Evolutionary conservation across 2,329 filamentous ascomycete species (phyloP).

Genomic region (Pseudogymnoascus sp.): DNA sequence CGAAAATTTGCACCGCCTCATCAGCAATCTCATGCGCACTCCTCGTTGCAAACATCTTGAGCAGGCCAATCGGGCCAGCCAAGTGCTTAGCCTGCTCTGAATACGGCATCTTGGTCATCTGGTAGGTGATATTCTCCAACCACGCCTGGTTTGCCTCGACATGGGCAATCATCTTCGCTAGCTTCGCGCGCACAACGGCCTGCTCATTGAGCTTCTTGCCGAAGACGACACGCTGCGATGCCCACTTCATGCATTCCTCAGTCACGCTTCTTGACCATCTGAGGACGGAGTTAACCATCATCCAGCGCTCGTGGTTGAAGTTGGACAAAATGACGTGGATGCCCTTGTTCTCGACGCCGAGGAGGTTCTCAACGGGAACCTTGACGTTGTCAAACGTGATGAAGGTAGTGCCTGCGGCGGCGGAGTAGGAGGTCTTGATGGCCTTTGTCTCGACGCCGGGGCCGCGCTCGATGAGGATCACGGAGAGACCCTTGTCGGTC

Average conservation of each 20-base stretch:
- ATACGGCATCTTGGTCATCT: slow-evolving; percentile 82
- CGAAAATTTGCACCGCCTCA: slow-evolving; percentile 78
- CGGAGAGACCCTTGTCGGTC: slow-evolving; percentile 70
- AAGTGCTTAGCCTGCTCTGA: slow-evolving; percentile 65
- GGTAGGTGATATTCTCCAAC: slow-evolving; percentile 43
- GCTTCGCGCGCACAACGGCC: slow-evolving; percentile 75
- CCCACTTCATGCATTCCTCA: slow-evolving; percentile 83
- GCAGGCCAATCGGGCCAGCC: slow-evolving; percentile 70
- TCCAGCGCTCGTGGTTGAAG: slow-evolving; percentile 82
- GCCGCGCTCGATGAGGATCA: slow-evolving; percentile 64
- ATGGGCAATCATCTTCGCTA: slow-evolving; percentile 76
- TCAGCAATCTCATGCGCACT: slow-evolving; percentile 77
- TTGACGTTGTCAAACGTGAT: slow-evolving; percentile 82
- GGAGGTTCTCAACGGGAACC: slow-evolving; percentile 67
- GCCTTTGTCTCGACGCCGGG: slow-evolving; percentile 68
- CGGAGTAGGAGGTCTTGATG: slow-evolving; percentile 76
- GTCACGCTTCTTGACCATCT: slow-evolving; percentile 60
- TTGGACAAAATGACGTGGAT: slow-evolving; percentile 73
- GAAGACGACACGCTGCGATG: slow-evolving; percentile 78
- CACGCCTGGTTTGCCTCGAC: slow-evolving; percentile 7
- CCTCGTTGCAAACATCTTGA: slow-evolving; percentile 72
- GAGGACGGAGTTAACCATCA: slow-evolving; percentile 59
- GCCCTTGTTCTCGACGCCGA: slow-evolving; percentile 78
- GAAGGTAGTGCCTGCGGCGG: slow-evolving; percentile 68
- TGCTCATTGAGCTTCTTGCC: slow-evolving; percentile 75